Percentiles rank a stretch among this genome's conserved stretches.
Conservation (phyloP, 768 basidiomycete genomes). For the Gelatoporia subvermispora region DNA sequence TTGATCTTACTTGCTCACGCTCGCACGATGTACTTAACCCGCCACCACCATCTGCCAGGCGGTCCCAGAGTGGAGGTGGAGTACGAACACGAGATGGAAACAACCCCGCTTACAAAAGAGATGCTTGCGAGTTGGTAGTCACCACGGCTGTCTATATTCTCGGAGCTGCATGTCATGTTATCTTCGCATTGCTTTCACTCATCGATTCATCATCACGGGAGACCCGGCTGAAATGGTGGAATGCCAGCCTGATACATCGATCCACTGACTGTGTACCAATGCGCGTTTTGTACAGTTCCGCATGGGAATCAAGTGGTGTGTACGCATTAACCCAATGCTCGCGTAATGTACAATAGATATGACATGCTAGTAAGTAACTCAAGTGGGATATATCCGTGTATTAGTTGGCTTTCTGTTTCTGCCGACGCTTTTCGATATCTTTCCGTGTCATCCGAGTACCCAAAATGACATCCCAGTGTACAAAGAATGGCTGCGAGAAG, state of each 20-base stretch:
- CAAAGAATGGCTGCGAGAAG: constrained; percentile 93
- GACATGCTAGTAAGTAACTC: background rate
- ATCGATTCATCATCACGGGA: background rate
- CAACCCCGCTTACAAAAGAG: constrained; percentile 25
- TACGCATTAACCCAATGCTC: background rate
- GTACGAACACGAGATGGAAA: constrained; percentile 91
- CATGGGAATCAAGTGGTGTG: background rate
- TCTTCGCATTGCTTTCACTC: background rate
- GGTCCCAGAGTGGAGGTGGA: constrained; percentile 90
- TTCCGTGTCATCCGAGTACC: constrained; percentile 79
- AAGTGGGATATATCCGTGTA: constrained; percentile 1
- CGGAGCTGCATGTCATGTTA: too few relatives aligned
- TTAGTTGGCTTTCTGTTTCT: constrained; percentile 11
- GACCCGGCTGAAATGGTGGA: too few relatives aligned
- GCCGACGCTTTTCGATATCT: constrained; percentile 50
- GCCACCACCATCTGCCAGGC: constrained; percentile 30
- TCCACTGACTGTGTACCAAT: too few relatives aligned
- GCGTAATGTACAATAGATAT: background rate
- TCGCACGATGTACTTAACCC: background rate
- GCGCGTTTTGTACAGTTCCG: background rate
- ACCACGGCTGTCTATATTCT: background rate
- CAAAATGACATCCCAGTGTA: constrained; percentile 87
- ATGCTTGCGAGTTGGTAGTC: constrained; percentile 23
- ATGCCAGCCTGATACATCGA: too few relatives aligned
- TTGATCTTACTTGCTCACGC: constrained; percentile 13